Conservation (phyloP, 768 basidiomycete species). For the Tubosaeta sp. region DNA sequence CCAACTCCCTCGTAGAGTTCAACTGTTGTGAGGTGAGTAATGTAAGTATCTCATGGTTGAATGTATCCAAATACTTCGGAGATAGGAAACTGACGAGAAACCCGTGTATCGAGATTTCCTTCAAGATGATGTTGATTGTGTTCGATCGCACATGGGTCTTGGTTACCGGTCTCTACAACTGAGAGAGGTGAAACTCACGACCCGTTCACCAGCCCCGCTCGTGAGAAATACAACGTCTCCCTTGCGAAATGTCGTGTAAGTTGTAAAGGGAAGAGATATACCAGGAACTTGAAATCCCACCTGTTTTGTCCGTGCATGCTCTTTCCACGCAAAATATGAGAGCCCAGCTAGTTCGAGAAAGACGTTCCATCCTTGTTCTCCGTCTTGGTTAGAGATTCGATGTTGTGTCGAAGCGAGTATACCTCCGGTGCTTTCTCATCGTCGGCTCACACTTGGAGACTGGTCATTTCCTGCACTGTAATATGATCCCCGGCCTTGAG, state of each 20-base stretch:
- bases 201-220: conserved; percentile 48
- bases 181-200: too few species aligned
- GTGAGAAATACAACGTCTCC: conserved; percentile 48
- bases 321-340: conserved; percentile 28
- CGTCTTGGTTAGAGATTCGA: conserved; percentile 6
- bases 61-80: conserved; percentile 18
- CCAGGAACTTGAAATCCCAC: conserved; percentile 22
- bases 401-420: conserved; percentile 3
- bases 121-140: conserved; percentile 33
- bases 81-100: conserved; percentile 18
- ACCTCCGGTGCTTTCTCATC: conserved; percentile 12
- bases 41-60: too few species aligned
- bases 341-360: too few species aligned
- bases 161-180: too few species aligned
- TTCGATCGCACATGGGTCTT: conserved; percentile 24
- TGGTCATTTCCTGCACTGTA: neutral
- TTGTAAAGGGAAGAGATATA: neutral
- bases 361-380: conserved; percentile 23
- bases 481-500: conserved; percentile 40
- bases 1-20: too few species aligned
- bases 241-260: conserved; percentile 13
- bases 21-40: too few species aligned
- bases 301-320: conserved; percentile 37
- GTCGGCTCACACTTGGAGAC: conserved; percentile 13
- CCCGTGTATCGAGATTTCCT: conserved; percentile 33